Evolutionary conservation across 352 stramenopile genomes (phyloP).

Genomic region (Pythium inflatum): DNA sequence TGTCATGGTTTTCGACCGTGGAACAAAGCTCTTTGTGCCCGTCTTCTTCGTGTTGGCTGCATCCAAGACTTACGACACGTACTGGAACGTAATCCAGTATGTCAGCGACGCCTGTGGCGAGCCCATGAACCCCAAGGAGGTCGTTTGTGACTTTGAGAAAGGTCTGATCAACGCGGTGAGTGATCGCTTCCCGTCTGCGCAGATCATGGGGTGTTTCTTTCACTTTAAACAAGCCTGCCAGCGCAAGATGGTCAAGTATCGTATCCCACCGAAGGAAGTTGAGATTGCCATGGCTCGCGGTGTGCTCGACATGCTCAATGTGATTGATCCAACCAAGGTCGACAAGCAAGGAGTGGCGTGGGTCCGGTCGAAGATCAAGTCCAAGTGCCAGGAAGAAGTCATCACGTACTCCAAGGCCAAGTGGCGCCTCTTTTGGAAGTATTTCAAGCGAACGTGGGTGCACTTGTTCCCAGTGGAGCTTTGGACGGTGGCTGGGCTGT

Average conservation of each 20-base stretch:
- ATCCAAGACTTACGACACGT: constrained; percentile 26
- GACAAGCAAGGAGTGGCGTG: constrained; percentile 1
- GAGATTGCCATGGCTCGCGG: constrained; percentile 18
- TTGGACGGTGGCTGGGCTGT: constrained; percentile 18
- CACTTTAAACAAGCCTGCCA: constrained; percentile 30
- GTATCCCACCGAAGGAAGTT: constrained; percentile 6
- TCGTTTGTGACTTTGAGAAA: constrained; percentile 30
- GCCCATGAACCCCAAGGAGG: constrained; percentile 5
- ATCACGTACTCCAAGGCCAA: neutral
- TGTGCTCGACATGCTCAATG: constrained; percentile 18
- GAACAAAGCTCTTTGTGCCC: constrained; percentile 13
- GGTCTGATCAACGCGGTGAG: constrained; percentile 22
- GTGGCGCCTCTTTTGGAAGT: constrained; percentile 10
- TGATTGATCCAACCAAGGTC: constrained; percentile 1
- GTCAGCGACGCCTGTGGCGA: constrained; percentile 1
- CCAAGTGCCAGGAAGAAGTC: neutral
- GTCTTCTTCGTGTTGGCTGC: constrained; percentile 30
- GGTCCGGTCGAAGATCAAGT: neutral
- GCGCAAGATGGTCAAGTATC: constrained; percentile 21
- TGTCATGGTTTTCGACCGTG: constrained; percentile 31
- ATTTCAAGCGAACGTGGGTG: constrained; percentile 17
- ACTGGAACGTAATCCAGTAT: constrained; percentile 32
- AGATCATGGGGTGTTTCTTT: constrained; percentile 28
- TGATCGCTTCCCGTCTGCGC: constrained; percentile 1
- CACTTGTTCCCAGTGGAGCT: neutral